phyloP scores from a whole-genome alignment of 768 basidiomycete species.

The Phlegmacium glaucopus region DNA sequence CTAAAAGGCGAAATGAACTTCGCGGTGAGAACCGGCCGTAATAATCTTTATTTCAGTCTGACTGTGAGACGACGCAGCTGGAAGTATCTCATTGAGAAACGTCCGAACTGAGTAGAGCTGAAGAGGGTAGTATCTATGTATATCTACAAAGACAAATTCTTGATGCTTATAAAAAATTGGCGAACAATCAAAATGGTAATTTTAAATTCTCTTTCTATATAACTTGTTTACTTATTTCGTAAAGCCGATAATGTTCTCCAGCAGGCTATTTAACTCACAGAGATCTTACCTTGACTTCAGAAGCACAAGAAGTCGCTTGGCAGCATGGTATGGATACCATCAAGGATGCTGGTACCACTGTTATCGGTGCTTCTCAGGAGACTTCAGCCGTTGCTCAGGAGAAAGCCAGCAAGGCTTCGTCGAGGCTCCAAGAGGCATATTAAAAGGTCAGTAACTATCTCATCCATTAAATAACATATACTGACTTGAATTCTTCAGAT shows the following conservation, averaged over 20 bases:
- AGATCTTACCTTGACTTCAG: constrained; percentile 39
- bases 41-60: too few species aligned
- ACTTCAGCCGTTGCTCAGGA: constrained; percentile 42
- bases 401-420: constrained; percentile 38
- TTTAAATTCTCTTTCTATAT: too few species aligned
- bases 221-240: too few species aligned
- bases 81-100: too few species aligned
- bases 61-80: too few species aligned
- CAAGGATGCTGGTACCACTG: constrained; percentile 52
- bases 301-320: constrained; percentile 44
- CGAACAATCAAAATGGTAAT: constrained; percentile 58
- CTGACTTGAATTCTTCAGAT: constrained; percentile 36
- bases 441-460: constrained; percentile 38
- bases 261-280: constrained; percentile 55
- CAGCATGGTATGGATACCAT: constrained; percentile 66
- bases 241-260: constrained; percentile 65
- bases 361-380: constrained; percentile 52
- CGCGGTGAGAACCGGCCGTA: too few species aligned
- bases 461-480: neutral
- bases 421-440: constrained; percentile 48
- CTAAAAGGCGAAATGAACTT: too few species aligned
- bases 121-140: too few species aligned
- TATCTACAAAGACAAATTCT: constrained; percentile 52
- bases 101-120: too few species aligned
- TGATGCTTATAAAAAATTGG: constrained; percentile 54